Evolutionary conservation across 208 protist genomes (phyloP).

Genomic region (Angomonas desouzai): DNA sequence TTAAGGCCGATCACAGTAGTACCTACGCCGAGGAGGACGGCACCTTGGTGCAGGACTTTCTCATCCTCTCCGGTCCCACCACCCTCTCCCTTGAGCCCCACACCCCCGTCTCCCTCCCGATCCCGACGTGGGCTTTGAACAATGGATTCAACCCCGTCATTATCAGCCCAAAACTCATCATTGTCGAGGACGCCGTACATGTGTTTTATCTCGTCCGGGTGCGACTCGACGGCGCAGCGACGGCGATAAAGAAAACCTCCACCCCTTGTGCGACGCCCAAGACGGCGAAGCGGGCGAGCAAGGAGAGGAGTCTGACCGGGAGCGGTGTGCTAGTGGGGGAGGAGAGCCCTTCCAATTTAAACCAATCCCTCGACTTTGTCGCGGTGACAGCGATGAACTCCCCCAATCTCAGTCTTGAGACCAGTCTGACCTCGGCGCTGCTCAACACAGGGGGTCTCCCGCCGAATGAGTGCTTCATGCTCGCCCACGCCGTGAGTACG

Average conservation of each 20-base stretch:
- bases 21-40: slow-evolving; percentile 13
- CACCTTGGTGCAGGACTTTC: slow-evolving; percentile 30
- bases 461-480: slow-evolving; percentile 14
- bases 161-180: slow-evolving; percentile 30
- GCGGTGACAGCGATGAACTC: background rate
- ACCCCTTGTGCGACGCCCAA: background rate
- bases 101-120: slow-evolving; percentile 22
- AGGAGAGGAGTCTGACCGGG: background rate
- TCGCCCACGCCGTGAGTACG: slow-evolving; percentile 29
- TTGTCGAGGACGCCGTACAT: slow-evolving; percentile 30
- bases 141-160: slow-evolving; percentile 26
- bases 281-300: background rate
- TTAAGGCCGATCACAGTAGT: slow-evolving; percentile 13
- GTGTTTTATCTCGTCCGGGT: slow-evolving; percentile 44
- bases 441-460: background rate
- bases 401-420: background rate
- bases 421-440: background rate
- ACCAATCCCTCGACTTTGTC: background rate
- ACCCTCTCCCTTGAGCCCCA: slow-evolving; percentile 22
- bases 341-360: background rate
- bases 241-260: background rate
- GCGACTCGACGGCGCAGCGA: background rate
- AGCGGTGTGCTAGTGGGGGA: background rate
- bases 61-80: slow-evolving; percentile 26
- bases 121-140: slow-evolving; percentile 39